A percentile compares a stretch with the other conserved stretches of the same genome.
Conservation (phyloP, 176 grass and related monocot genomes). For the Rhynchospora pubera region DNA sequence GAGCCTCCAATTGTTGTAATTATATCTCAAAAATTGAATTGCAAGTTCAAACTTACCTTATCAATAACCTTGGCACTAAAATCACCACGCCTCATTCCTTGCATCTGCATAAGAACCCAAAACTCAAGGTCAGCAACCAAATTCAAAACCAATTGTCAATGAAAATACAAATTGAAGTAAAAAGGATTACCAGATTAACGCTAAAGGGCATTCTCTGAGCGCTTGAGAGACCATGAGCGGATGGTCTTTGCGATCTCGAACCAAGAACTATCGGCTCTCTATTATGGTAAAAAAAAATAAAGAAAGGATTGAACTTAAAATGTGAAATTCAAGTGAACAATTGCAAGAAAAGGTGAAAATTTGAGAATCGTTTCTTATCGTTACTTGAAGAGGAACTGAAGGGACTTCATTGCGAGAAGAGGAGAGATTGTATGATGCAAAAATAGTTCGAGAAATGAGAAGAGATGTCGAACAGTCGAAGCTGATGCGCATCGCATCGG, state of each 20-base stretch:
- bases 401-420: constrained; percentile 19
- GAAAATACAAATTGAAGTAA: neutral
- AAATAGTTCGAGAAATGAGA: neutral
- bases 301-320: neutral
- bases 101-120: neutral
- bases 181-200: constrained; percentile 21
- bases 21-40: neutral
- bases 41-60: constrained; percentile 5
- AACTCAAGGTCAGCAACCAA: neutral
- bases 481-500: neutral
- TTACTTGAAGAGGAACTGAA: constrained; percentile 21
- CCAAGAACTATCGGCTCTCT: neutral
- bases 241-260: neutral
- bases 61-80: constrained; percentile 1
- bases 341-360: neutral
- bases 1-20: neutral
- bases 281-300: neutral
- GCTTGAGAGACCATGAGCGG: neutral
- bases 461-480: neutral
- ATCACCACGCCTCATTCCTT: neutral
- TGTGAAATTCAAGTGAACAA: neutral
- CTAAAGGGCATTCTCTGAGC: constrained; percentile 9
- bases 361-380: neutral
- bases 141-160: neutral
- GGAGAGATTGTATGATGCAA: neutral